Base-by-base conservation (phyloP, 73 alveolate genomes). In the Diophrys sp. region DNA sequence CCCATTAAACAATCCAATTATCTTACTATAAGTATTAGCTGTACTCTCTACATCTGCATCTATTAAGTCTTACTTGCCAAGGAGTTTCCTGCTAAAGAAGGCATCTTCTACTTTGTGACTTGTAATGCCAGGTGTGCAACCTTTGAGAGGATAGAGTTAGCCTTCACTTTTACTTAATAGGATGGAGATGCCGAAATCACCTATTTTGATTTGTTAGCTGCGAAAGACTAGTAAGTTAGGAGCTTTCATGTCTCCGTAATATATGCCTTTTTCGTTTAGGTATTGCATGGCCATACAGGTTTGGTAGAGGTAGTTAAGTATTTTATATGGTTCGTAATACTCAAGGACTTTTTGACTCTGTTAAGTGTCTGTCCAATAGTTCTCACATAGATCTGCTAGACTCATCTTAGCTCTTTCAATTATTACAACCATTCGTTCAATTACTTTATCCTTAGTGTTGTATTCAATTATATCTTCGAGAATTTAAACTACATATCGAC, bases 191-290 rank as follows among this genome's bases (percentile, higher is more conserved):
- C 87, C 87, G 8, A 78, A 78, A 26, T 78, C 87, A 25, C 79
- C 87, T 1, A 78, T 73, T 70, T 78, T 78, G n/a, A 78, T 77
- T 69, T 33, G n/a, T 32, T 78, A 56, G 67, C 53, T 67, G 26
- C 77, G 57, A 78, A 78, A 78, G 1, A 78, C 73, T 27, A 78
- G 71, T 14, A 78, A 26, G 66, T 78, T 78, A 8, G 68, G 71
- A 2, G 87, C 79, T 70, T 78, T 78, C 66, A 69, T 34, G 71
- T 78, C 87, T 70, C 87, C 87, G 71, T 78, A 78, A 31, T 69
- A 78, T 23, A 78, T 32, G 27, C 55, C 33, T 30, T 73, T 31
- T 25, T 26, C 29, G 57, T 78, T 78, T 14, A 78, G 67, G 29
- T 78, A 78, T 23, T 73, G 29, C n/a, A 78, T 69, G 1, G 68